A percentile compares a stretch with the other conserved stretches of the same genome.
Evolutionary conservation across 495 filamentous ascomycete species (phyloP).

Genomic region (Penicillium angulare): DNA sequence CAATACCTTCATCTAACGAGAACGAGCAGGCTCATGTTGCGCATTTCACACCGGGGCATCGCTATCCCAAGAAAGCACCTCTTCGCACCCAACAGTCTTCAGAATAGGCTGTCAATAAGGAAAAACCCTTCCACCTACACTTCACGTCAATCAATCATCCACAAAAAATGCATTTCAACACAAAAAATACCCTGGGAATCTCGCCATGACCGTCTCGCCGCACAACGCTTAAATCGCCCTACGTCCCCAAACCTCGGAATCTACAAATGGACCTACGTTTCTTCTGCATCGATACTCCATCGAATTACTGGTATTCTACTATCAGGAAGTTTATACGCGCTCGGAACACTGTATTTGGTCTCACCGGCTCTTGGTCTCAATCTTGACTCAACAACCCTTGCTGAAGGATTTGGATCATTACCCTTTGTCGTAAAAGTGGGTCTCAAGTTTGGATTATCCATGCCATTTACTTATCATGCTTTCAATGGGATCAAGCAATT

Average conservation of each 20-base stretch:
- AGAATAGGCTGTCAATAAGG: too few species aligned
- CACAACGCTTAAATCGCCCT: slow-evolving; percentile 73
- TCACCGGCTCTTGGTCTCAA: slow-evolving; percentile 72
- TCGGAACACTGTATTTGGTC: slow-evolving; percentile 67
- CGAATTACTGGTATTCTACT: slow-evolving; percentile 56
- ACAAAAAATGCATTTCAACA: slow-evolving; percentile 6
- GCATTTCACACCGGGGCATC: not conserved
- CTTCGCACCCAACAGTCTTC: not conserved
- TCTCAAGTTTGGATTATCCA: slow-evolving; percentile 53
- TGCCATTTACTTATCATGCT: slow-evolving; percentile 15
- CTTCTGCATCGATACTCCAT: slow-evolving; percentile 52
- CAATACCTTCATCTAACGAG: not conserved
- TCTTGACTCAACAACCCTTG: slow-evolving; percentile 64
- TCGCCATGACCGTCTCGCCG: slow-evolving; percentile 47
- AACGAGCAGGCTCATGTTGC: not conserved
- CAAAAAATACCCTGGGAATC: slow-evolving; percentile 42
- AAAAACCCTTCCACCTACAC: not conserved
- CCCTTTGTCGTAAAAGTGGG: slow-evolving; percentile 58
- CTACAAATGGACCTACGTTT: slow-evolving; percentile 74
- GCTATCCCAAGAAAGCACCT: not conserved
- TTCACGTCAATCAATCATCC: not conserved
- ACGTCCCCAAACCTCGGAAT: slow-evolving; percentile 74
- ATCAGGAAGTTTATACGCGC: slow-evolving; percentile 62
- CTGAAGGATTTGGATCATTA: slow-evolving; percentile 63
- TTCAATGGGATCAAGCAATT: slow-evolving; percentile 18